phyloP scores from a whole-genome alignment of 129 eudicot genomes.

The Rutidosis leptorrhynchoides region DNA sequence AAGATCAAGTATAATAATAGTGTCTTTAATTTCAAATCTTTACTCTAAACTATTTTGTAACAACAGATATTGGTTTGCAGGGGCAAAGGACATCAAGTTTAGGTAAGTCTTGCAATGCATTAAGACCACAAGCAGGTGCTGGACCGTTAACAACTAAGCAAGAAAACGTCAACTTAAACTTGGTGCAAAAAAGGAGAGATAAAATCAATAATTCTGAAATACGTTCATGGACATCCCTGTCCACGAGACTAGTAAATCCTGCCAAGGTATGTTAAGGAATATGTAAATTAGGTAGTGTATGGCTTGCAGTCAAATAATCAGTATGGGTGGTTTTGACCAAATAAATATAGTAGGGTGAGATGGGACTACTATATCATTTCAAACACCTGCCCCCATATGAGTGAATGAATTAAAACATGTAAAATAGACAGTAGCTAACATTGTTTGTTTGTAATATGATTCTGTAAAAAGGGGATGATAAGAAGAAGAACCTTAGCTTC shows the following conservation, averaged over 20 bases:
- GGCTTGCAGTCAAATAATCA: neutral
- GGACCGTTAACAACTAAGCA: constrained; percentile 41
- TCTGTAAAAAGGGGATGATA: constrained; percentile 53
- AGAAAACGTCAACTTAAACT: constrained; percentile 54
- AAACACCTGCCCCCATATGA: neutral
- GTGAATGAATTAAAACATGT: neutral
- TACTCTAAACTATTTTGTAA: constrained; percentile 8
- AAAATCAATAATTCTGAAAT: constrained; percentile 51
- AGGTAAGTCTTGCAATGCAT: constrained; percentile 35
- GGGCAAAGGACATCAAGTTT: constrained; percentile 36
- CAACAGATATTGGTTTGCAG: constrained; percentile 28
- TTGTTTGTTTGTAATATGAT: constrained; percentile 5
- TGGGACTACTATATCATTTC: too few relatives aligned
- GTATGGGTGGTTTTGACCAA: too few relatives aligned
- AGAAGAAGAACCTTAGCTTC: constrained; percentile 72
- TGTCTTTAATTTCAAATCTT: neutral
- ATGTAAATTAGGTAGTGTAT: neutral
- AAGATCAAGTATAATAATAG: constrained; percentile 71
- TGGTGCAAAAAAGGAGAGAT: constrained; percentile 36
- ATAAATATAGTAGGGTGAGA: too few relatives aligned
- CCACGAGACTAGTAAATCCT: constrained; percentile 58
- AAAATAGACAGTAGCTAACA: constrained; percentile 8
- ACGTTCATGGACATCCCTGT: constrained; percentile 60
- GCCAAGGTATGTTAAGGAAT: constrained; percentile 57
- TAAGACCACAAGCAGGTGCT: constrained; percentile 24